Base-by-base conservation (phyloP, 768 basidiomycete species). In the Suillus americanus region DNA sequence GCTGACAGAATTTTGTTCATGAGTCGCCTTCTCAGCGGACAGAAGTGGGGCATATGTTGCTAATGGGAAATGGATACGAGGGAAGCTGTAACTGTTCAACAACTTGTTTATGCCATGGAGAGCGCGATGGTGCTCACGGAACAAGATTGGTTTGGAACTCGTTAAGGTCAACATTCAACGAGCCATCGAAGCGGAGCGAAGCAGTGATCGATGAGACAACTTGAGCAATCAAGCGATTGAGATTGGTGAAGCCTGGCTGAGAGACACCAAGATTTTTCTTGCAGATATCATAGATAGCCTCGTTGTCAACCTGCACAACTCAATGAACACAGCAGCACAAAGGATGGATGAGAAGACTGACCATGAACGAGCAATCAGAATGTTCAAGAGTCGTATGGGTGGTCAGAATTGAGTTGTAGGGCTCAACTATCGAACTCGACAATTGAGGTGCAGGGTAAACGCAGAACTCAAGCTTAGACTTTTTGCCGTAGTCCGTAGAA, bases 341-440 rank as follows among this genome's bases (percentile, higher is more conserved):
- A 6, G 60, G n/a, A 28, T 12, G 55, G 25, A 38, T 30, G 40
- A 62, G 25, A 30, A 16, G 13, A 62, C 61, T 60, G 67, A 91
- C 97, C 97, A 99, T 99, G 86, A 99, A 99, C 43, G 97, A 98
- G 79, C 97, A 99, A 82, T 99, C 97, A n/a, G 97, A 97, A 81
- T 99, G 97, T 79, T 99, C 97, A 64, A 99, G 89, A 63, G 97
- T 99, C 50, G 97, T 98, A 79, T 99, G 97, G 57, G 97, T 99
- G 56, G 97, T 99, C 67, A 99, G 84, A 61, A 97, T 92, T 1
- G 92, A 92, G 85, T 99, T 99, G 84, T 99, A 99, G 2, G 97
- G 97, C 79, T 99, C 97, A 51, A 99, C 97, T 66, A 99, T 92
- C 41, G 97, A 98, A 81, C 90, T 97, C 56, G 94, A 91, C 79